Evolutionary conservation across 2,329 filamentous ascomycete genomes (phyloP).

Genomic region (Ophiostoma sp.): DNA sequence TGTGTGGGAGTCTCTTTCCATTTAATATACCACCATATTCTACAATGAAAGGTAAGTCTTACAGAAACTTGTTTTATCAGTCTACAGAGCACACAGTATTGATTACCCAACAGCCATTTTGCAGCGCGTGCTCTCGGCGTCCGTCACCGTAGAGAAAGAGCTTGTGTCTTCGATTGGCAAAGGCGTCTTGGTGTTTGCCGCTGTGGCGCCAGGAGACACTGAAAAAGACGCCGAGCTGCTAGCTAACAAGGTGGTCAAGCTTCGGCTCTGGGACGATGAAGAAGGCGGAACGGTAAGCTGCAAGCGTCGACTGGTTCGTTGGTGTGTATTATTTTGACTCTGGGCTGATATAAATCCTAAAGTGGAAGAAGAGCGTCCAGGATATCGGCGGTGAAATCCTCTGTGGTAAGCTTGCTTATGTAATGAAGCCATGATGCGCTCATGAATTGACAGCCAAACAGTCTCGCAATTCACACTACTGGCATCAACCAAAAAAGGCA

Average conservation of each 20-base stretch:
- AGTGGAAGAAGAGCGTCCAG: conserved; percentile 83
- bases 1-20: too few relatives aligned
- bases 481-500: conserved; percentile 90
- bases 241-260: conserved; percentile 79
- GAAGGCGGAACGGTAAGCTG: conserved; percentile 56
- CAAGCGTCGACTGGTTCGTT: background rate
- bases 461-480: conserved; percentile 96
- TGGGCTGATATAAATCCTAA: background rate
- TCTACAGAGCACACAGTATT: too few relatives aligned
- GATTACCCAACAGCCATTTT: conserved; percentile 62
- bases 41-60: background rate
- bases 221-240: conserved; percentile 79
- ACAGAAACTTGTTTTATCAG: background rate
- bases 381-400: conserved; percentile 89
- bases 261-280: conserved; percentile 87
- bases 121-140: conserved; percentile 90
- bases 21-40: background rate
- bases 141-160: conserved; percentile 88
- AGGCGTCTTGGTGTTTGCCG: conserved; percentile 85
- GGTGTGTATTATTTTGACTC: background rate
- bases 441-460: conserved; percentile 36
- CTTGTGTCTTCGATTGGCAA: conserved; percentile 86
- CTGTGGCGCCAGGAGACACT: conserved; percentile 84
- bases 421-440: background rate
- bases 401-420: conserved; percentile 61